These are phyloP conservation scores for Jatropha podagrica DNA, from an alignment of 441 rosid species.

Conservation along the genomic window DNA sequence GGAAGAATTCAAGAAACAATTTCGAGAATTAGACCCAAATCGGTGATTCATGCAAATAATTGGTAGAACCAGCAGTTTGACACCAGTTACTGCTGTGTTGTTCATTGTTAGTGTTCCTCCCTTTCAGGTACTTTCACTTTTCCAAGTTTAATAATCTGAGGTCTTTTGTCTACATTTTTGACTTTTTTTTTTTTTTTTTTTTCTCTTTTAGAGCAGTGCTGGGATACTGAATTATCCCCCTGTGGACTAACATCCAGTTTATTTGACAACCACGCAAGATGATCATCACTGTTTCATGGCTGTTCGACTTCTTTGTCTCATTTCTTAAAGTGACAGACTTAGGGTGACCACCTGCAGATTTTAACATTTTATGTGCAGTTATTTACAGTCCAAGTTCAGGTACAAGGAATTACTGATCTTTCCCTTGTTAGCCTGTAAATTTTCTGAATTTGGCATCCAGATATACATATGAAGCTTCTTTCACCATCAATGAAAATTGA, in stretches of 20 bases:
- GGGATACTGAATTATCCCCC: neutral
- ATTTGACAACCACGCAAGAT: neutral
- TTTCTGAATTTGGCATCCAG: neutral
- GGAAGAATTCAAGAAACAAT: conserved; percentile 62
- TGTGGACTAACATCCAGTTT: neutral
- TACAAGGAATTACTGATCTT: neutral
- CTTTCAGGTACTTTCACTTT: conserved; percentile 20
- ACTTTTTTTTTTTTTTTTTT: neutral
- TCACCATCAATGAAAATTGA: neutral
- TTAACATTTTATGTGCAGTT: neutral
- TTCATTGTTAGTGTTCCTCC: neutral
- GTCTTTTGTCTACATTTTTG: conserved; percentile 11
- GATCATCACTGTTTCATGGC: neutral
- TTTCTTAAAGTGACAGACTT: neutral
- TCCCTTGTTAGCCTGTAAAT: neutral
- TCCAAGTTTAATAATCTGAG: neutral
- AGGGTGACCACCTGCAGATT: neutral
- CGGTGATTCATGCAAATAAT: conserved; percentile 20
- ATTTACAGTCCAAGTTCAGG: neutral
- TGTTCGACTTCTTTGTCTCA: neutral
- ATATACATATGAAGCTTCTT: neutral
- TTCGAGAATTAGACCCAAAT: conserved; percentile 61
- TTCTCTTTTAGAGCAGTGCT: neutral
- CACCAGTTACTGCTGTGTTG: neutral
- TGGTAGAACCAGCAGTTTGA: neutral